Evolutionary conservation across 495 filamentous ascomycete genomes (phyloP), one percentile per base, ranked within the genome.

Genomic region (Talaromyces wortmannii): DNA sequence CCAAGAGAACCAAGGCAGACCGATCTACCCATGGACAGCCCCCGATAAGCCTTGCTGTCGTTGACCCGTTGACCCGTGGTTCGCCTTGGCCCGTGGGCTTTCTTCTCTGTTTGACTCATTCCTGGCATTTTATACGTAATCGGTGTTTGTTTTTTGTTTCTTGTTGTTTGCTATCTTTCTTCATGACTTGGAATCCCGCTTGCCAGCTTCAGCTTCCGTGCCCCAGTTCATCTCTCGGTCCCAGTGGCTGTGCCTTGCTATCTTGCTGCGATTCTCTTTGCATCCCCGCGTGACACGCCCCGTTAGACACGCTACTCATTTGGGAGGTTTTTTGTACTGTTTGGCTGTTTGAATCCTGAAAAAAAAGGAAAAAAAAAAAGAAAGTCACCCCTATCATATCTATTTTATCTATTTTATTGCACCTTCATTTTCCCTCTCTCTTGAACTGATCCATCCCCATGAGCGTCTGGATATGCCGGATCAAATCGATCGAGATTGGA

Each of bases 401-500:
- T 23, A 23, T 23, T 23, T 23, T 23, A 23, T 23, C 23, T 23
- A 23, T 23, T 23, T 23, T 23, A 23, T 23, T 23, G 23, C 2
- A 1, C 23, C 23, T 4, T 23, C 4, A 4, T 23, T 23, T 23
- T 23, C 4, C 23, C 23, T 4, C 23, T 23, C 23, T 23, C 23
- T 23, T 23, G 23, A 23, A 23, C 23, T 50, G 32, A 55, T 50
- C 52, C 51, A 45, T 59, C 23, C 43, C 66, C 66, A 75, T 75
- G 72, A 64, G 68, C 56, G 40, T 30, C 61, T 67, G 72, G 69
- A 73, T 62, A 77, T 77, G 74, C 75, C 74, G 65, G 70, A 67
- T 69, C 63, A 53, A 70, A 62, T 70, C 53, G 78, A 78, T 62
- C 71, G 67, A 61, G 77, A 78, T 63, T 84, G 78, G 73, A 69